Conservation (phyloP, 257 asterid species). For the Eustoma russellianum region DNA sequence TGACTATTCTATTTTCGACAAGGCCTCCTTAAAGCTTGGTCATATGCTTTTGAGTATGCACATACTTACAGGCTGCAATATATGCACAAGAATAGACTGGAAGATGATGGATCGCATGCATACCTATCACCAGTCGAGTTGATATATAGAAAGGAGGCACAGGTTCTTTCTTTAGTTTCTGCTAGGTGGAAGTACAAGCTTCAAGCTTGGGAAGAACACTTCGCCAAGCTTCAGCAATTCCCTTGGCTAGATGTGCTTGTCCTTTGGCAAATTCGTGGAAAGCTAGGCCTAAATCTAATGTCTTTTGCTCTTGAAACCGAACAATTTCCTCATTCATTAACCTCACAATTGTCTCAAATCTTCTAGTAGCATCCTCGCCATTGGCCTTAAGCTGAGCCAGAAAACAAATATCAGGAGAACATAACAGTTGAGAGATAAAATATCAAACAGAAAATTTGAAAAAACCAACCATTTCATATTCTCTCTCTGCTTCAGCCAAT, state of each 20-base stretch:
- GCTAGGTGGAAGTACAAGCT: slow-evolving; percentile 41
- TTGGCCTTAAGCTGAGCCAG: slow-evolving; percentile 19
- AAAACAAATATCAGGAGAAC: slow-evolving; percentile 7
- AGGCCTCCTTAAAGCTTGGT: too few relatives aligned
- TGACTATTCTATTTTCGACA: too few relatives aligned
- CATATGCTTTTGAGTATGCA: too few relatives aligned
- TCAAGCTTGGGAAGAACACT: slow-evolving; percentile 96
- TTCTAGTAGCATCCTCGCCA: slow-evolving; percentile 66
- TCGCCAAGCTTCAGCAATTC: slow-evolving; percentile 86
- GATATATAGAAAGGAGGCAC: too few relatives aligned
- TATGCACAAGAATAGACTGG: too few relatives aligned
- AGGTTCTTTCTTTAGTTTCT: too few relatives aligned
- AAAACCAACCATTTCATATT: slow-evolving; percentile 72
- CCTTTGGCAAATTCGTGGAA: slow-evolving; percentile 93
- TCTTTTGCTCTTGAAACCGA: slow-evolving; percentile 89
- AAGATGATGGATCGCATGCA: too few relatives aligned
- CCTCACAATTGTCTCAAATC: slow-evolving; percentile 65
- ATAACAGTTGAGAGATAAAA: slow-evolving; percentile 5
- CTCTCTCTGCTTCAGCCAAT: slow-evolving; percentile 72
- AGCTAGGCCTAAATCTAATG: slow-evolving; percentile 78
- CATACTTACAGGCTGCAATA: too few relatives aligned
- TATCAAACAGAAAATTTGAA: not conserved
- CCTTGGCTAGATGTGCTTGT: slow-evolving; percentile 62
- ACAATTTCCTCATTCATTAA: slow-evolving; percentile 76
- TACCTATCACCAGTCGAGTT: too few relatives aligned